Conservation (phyloP, 163 green algal species). For the Chlorella variabilis region DNA sequence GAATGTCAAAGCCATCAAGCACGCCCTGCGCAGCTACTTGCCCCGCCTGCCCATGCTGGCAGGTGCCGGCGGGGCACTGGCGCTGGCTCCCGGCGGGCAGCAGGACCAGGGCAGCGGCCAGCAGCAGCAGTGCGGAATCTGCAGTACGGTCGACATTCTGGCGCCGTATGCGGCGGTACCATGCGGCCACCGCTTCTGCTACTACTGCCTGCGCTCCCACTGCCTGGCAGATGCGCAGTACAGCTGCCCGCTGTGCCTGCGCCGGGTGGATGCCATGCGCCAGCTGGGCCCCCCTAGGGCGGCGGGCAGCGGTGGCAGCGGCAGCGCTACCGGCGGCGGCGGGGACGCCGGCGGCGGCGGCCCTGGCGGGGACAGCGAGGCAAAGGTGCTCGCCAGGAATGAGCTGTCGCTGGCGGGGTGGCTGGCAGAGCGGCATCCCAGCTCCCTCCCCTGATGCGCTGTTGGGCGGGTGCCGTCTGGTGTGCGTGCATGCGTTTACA, state of each 20-base stretch:
- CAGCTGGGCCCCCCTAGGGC: no score
- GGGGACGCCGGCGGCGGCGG: neutral
- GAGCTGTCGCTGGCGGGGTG: neutral
- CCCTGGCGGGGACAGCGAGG: neutral
- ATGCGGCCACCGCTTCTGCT: constrained; percentile 90
- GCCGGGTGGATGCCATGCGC: constrained; percentile 63
- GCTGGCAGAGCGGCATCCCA: neutral
- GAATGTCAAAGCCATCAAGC: constrained; percentile 57
- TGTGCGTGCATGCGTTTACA: no score
- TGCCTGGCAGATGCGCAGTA: constrained; percentile 64
- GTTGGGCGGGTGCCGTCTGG: no score
- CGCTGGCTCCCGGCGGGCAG: constrained; percentile 14
- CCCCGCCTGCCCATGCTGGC: constrained; percentile 50
- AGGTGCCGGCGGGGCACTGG: neutral
- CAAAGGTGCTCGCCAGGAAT: neutral
- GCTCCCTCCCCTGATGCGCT: no score
- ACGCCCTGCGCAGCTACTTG: constrained; percentile 51
- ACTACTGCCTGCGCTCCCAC: constrained; percentile 85
- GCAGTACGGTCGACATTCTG: constrained; percentile 57
- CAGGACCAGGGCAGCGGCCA: constrained; percentile 23
- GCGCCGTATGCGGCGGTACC: constrained; percentile 75
- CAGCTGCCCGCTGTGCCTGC: constrained; percentile 66
- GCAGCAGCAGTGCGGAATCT: constrained; percentile 62
- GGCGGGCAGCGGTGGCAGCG: neutral
- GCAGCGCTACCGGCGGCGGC: neutral